Base-by-base conservation (phyloP, 305 asterid species). In the Solanum hybrid region DNA sequence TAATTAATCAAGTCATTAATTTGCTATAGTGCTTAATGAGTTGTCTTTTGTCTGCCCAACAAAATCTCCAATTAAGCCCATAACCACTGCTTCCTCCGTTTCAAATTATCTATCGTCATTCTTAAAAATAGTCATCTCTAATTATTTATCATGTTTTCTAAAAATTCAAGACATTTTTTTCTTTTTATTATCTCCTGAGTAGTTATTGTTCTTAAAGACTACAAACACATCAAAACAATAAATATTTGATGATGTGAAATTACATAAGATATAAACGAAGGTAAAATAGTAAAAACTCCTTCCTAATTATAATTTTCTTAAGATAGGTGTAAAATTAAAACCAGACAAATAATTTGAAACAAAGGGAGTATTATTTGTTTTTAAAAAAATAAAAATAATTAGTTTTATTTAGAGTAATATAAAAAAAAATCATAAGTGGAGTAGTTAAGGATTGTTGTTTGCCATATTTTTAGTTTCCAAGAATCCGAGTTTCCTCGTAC, bases 401-500 rank as follows among this genome's bases (percentile, higher is more conserved):
- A 81, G 2, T 31, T 66, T 79, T 38, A 66, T 36, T 69, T 31
- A 56, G 77, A 86, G 56, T 85, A 31, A 88, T 46, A 87, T 84
- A 38, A 42, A 36, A 40, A 42, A 42, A 42, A 40, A 3, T 31
- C 75, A 79, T 42, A 90, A 92, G 95, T 94, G 95, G 96, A 93
- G 94, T 93, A 79, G 96, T 91, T 95, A 91, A 87, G 94, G 89
- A 88, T 90, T 88, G 90, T 64, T 92, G 92, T 91, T 88, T 93
- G 91, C 90, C 92, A 93, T 88, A 90, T 92, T 84, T 79, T 94
- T 87, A 89, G 66, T 90, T 91, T 90, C 92, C 90, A 91, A 91
- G 88, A 76, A 90, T 78, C 94, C 90, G 91, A 91, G 89, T 93
- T 92, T 93, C 94, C 98, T 94, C 95, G 91, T 94, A 90, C 93